Base-by-base conservation (phyloP, 2,329 filamentous ascomycete species). In the Fusarium globosum region DNA sequence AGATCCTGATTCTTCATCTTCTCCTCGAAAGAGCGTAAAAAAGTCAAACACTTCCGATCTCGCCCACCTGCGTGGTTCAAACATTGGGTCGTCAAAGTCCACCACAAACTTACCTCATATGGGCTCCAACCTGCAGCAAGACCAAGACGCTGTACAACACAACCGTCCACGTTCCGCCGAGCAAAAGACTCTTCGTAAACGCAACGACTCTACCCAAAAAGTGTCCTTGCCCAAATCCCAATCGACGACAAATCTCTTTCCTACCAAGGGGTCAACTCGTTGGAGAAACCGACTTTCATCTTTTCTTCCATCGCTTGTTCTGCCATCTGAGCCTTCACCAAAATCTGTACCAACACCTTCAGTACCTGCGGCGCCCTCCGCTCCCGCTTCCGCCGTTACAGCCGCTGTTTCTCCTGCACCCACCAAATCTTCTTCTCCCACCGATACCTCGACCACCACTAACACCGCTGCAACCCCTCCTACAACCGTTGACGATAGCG, bases 301-400 rank as follows among this genome's bases (percentile, higher is more conserved):
- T 26, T 75, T 83, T 46, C 74, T 83, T 52, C 83, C 82, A 53
- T 79, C 81, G 74, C 83, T 85, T 79, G 84, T 81, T 52, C 60
- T 80, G 63, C 77, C 79, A 46, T 71, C 78, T 79, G 82, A 82
- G 71, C 62, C 76, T 39, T 55, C 70, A 41, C 73, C 69, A 45
- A 81, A 65, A 62, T 61, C 72, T 56, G 65, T 72, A 45, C 69
- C 75, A 39, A 75, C 70, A 51, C 66, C 70, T 42, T 56, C 63
- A 14, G 67, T 56, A 51, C 66, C 74, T 65, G 65, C 69, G 33
- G 60, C 61, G 39, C 69, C 69, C 60, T 62, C 64, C 51, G 71
- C 74, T 67, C 68, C 75, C 65, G 73, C 73, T 68, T 65, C 75
- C 63, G 53, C 61, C 58, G 65, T 65, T 58, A 39, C 57, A 58